Conservation (phyloP, 345 rosid genomes). For the Populus alba region DNA sequence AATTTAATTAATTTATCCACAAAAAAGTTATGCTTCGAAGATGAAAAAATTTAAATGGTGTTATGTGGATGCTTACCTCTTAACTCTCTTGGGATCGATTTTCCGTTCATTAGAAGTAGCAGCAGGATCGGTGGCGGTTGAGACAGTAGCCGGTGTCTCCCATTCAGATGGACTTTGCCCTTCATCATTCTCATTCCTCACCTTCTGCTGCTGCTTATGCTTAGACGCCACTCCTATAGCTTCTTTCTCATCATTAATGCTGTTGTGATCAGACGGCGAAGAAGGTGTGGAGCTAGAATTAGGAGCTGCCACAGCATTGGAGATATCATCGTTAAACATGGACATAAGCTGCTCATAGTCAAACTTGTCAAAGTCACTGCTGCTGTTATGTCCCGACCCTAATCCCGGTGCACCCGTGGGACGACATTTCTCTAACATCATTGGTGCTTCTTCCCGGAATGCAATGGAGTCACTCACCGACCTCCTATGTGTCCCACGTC, state of each 20-base stretch:
- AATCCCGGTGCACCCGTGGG: slow-evolving; percentile 2
- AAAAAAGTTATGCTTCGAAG: background rate
- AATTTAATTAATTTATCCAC: background rate
- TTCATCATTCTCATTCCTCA: slow-evolving; percentile 18
- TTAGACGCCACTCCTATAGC: background rate
- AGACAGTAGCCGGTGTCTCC: slow-evolving; percentile 9
- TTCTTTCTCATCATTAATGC: slow-evolving; percentile 31
- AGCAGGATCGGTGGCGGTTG: slow-evolving; percentile 2
- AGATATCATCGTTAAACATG: slow-evolving; percentile 27
- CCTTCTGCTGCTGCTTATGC: slow-evolving; percentile 6
- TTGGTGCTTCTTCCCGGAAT: slow-evolving; percentile 27
- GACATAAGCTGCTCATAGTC: slow-evolving; percentile 36
- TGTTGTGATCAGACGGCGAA: slow-evolving; percentile 32
- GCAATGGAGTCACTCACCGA: slow-evolving; percentile 37
- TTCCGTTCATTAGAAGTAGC: slow-evolving; percentile 10
- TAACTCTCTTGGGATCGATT: slow-evolving; percentile 33
- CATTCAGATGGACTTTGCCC: slow-evolving; percentile 22
- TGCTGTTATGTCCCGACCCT: slow-evolving; percentile 7
- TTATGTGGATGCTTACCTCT: slow-evolving; percentile 17
- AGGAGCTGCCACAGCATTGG: slow-evolving; percentile 16
- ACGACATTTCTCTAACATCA: slow-evolving; percentile 20
- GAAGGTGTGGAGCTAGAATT: slow-evolving; percentile 23
- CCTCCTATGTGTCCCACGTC: slow-evolving; percentile 33
- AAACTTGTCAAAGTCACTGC: slow-evolving; percentile 24
- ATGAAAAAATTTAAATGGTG: background rate